Evolutionary conservation across 805 yeast genomes (phyloP), one percentile per base, ranked within the genome.

Genomic region (Candida khao-thaluensis): DNA sequence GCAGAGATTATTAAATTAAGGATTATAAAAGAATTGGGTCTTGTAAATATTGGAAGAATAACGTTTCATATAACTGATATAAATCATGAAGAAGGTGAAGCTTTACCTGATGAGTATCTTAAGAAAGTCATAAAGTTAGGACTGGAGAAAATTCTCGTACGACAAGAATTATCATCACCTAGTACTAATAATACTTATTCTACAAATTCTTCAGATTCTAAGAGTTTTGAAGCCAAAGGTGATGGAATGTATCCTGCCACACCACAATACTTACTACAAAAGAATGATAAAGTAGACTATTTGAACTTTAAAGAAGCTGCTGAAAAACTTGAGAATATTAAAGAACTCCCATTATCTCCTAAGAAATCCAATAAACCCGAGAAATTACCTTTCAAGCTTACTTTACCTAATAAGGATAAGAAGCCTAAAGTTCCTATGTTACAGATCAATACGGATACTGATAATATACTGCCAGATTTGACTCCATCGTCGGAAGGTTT

Each of bases 31-130:
- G 56, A 62, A 2, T 50, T 80, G 12, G 65, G 54, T 10, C 41
- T 69, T 15, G 55, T 70, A 0, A 53, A 58, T 7, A 51, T 59
- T 2, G 68, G 69, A 4, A 30, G 22, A 3, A 52, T 64, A 11
- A 54, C 72, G 2, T 66, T 79, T 29, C 83, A 81, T 47, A 57
- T 87, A 44, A 83, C 95, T 0, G 95, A 87, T 37, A 77, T 80
- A 55, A 78, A 79, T 15, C 66, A 79, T 35, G 69, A 70, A 11
- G 71, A 74, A 20, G 91, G 89, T 20, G 73, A 64, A 4, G 67
- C 79, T 0, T 49, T 84, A 14, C 73, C 80, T 16, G 66, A 67
- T 2, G 50, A 72, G 1, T 41, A 82, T 2, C 63, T 64, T 2
- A 45, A 48, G 1, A 49, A 76, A 1, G 49, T 74, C 8, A 52